Conservation (phyloP, 179 eudicot genomes). For the Silene noctiflora region DNA sequence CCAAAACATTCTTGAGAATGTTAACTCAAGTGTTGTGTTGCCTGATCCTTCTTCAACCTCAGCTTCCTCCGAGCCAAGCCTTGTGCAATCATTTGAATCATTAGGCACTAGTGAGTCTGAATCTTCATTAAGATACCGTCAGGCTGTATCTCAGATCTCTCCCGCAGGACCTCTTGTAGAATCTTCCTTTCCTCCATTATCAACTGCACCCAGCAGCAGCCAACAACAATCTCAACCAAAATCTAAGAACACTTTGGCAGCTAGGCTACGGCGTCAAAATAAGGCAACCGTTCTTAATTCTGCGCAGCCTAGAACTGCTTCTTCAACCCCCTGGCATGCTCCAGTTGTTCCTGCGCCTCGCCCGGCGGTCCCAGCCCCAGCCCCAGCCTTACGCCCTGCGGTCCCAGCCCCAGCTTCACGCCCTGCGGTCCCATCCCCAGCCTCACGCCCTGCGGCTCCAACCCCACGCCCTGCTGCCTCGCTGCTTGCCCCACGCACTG, state of each 20-base stretch:
- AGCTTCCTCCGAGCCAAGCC: conserved; percentile 35
- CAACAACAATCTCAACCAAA: conserved; percentile 49
- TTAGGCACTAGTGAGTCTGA: conserved; percentile 55
- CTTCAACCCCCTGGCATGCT: conserved; percentile 37
- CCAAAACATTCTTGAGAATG: conserved; percentile 64
- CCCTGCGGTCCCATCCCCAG: conserved; percentile 14
- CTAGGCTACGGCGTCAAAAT: conserved; percentile 53
- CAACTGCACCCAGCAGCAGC: conserved; percentile 47
- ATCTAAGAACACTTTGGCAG: conserved; percentile 63
- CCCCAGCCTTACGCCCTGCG: conserved; percentile 26
- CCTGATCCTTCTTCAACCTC: conserved; percentile 38
- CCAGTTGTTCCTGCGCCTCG: conserved; percentile 27
- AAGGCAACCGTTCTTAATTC: conserved; percentile 38
- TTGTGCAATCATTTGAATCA: conserved; percentile 62
- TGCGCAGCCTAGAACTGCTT: conserved; percentile 46
- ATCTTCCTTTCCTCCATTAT: conserved; percentile 84
- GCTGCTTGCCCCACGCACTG: conserved; percentile 15
- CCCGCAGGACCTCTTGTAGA: conserved; percentile 47
- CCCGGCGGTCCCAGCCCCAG: conserved; percentile 2
- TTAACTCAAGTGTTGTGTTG: conserved; percentile 31
- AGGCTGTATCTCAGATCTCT: conserved; percentile 66
- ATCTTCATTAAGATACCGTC: conserved; percentile 68
- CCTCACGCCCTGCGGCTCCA: conserved; percentile 7
- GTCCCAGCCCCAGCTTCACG: conserved; percentile 18
- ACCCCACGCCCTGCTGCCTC: conserved; percentile 40